These are phyloP conservation scores for Abortiporus biennis DNA, from an alignment of 1,284 basidiomycete genomes.

Conservation along the genomic window DNA sequence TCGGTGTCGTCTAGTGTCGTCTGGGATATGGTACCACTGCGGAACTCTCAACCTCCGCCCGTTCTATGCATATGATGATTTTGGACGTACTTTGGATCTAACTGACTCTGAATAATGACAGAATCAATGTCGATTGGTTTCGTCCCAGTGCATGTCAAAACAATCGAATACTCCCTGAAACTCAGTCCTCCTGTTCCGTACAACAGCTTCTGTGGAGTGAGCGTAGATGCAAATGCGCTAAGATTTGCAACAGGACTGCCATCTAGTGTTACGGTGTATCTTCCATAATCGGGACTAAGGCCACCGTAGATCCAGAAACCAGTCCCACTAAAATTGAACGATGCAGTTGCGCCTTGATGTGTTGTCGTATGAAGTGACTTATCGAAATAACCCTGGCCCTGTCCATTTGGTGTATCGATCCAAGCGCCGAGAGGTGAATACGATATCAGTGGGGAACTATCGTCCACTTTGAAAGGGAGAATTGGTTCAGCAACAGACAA, in stretches of 20 bases:
- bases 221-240: slow-evolving; percentile 26
- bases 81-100: no score
- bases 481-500: not conserved
- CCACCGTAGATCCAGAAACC: slow-evolving; percentile 48
- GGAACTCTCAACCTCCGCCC: not conserved
- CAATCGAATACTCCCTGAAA: slow-evolving; percentile 40
- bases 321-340: slow-evolving; percentile 35
- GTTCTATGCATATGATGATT: no score
- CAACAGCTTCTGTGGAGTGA: slow-evolving; percentile 33
- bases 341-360: slow-evolving; percentile 18
- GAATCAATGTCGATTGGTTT: slow-evolving; percentile 44
- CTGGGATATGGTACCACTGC: slow-evolving; percentile 23
- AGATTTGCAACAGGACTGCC: slow-evolving; percentile 31
- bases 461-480: slow-evolving; percentile 20
- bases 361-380: slow-evolving; percentile 20
- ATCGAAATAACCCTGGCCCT: slow-evolving; percentile 16
- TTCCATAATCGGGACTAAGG: slow-evolving; percentile 39
- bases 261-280: slow-evolving; percentile 41
- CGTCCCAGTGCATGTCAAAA: slow-evolving; percentile 37
- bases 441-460: slow-evolving; percentile 25
- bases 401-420: slow-evolving; percentile 20
- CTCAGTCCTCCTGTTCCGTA: slow-evolving; percentile 33
- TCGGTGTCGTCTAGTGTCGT: slow-evolving; percentile 36
- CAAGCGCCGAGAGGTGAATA: slow-evolving; percentile 24
- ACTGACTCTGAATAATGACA: slow-evolving; percentile 36